phyloP scores from a whole-genome alignment of 495 filamentous ascomycete species.

The Penicillium nucicola region DNA sequence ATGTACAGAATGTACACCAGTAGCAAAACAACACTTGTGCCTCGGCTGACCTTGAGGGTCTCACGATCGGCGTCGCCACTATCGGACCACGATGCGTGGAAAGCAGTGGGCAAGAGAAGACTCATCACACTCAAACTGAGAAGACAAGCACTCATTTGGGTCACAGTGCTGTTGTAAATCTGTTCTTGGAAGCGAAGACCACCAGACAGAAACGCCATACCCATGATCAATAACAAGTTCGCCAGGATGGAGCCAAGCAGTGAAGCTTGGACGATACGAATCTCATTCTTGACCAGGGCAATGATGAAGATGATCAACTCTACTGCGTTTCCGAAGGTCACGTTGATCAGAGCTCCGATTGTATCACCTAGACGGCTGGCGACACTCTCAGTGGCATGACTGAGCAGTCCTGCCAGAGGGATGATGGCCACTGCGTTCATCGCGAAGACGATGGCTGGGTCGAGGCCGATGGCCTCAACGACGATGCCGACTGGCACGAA shows the following conservation, averaged over 20 bases:
- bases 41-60: slow-evolving; percentile 81
- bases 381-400: slow-evolving; percentile 78
- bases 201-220: slow-evolving; percentile 85
- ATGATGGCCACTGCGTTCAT: slow-evolving; percentile 84
- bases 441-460: slow-evolving; percentile 60
- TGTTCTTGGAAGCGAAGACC: slow-evolving; percentile 86
- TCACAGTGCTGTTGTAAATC: slow-evolving; percentile 93
- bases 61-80: slow-evolving; percentile 57
- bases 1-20: slow-evolving; percentile 84
- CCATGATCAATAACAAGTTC: slow-evolving; percentile 82
- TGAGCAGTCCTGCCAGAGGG: slow-evolving; percentile 75
- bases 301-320: slow-evolving; percentile 78
- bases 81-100: slow-evolving; percentile 80
- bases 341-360: slow-evolving; percentile 77
- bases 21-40: slow-evolving; percentile 85
- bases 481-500: slow-evolving; percentile 80
- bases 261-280: slow-evolving; percentile 85
- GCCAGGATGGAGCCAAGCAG: slow-evolving; percentile 84
- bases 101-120: slow-evolving; percentile 81
- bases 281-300: slow-evolving; percentile 59
- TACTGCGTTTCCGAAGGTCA: slow-evolving; percentile 87
- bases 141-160: slow-evolving; percentile 91
- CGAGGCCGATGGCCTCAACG: slow-evolving; percentile 49
- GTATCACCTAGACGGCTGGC: slow-evolving; percentile 76
- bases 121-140: slow-evolving; percentile 87